Conservation (phyloP, 805 yeast genomes). For the Kluyveromyces lactis region DNA sequence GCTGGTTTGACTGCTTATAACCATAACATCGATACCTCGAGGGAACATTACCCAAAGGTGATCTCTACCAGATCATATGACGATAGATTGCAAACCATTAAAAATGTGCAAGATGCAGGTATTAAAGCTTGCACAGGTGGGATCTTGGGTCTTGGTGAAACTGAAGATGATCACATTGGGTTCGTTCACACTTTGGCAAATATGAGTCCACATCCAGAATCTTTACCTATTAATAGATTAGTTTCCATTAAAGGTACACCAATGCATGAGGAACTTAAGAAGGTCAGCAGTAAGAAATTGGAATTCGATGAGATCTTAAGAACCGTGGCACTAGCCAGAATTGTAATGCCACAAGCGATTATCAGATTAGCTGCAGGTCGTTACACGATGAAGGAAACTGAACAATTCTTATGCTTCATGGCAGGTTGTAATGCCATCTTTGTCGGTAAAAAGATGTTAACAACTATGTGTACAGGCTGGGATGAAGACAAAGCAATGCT, state of each 20-base stretch:
- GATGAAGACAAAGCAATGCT: constrained; percentile 69
- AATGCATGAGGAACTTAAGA: constrained; percentile 45
- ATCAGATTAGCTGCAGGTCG: constrained; percentile 76
- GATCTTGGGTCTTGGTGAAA: constrained; percentile 70
- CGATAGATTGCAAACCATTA: constrained; percentile 60
- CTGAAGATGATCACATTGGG: constrained; percentile 60
- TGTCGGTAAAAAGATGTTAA: constrained; percentile 74
- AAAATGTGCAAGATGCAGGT: constrained; percentile 55
- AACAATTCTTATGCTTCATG: constrained; percentile 67
- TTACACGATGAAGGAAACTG: constrained; percentile 69
- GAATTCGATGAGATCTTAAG: constrained; percentile 55
- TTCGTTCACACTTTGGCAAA: constrained; percentile 60
- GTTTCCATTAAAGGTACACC: constrained; percentile 80
- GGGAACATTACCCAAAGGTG: constrained; percentile 67
- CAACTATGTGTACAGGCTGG: constrained; percentile 81
- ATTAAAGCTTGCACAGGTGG: constrained; percentile 73
- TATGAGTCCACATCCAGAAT: constrained; percentile 68
- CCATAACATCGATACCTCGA: constrained; percentile 72
- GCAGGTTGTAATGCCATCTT: constrained; percentile 76
- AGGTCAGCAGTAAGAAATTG: constrained; percentile 36
- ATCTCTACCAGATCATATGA: constrained; percentile 64
- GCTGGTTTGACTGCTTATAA: constrained; percentile 77
- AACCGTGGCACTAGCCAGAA: constrained; percentile 69
- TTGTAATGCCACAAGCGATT: constrained; percentile 64
- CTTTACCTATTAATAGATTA: constrained; percentile 69